Evolutionary conservation across 768 basidiomycete genomes (phyloP), one percentile per base, ranked within the genome.

Genomic region (Tephrocybe rancida): DNA sequence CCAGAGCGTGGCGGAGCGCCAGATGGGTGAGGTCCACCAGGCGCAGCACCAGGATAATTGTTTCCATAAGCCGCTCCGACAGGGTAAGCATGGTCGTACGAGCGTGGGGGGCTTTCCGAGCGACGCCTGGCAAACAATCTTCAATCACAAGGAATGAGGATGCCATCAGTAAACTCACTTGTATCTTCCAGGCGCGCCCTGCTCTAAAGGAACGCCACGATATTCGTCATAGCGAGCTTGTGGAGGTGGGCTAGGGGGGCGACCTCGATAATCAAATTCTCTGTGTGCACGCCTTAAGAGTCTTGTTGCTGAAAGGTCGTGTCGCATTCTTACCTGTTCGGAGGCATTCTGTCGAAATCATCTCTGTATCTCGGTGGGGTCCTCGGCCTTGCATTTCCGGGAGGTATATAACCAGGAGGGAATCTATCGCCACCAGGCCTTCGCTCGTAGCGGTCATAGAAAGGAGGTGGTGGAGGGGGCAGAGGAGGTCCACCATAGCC

Each of bases 21-120:
- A 24, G 79, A 61, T 25, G 66, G 59, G 22, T 72, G 66, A 59
- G 74, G 68, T 53, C 70, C 72, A 61, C 64, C 59, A 46, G 70
- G 62, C 57, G 74, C 61, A 63, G 61, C 64, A 50, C 72, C 73
- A 67, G 80, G 52, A 58, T 86, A 84, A 62, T 81, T 80, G 60
- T 82, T 82, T 62, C 70, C 64, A 54, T 76, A 78, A 59, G 71
- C 67, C 41, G 68, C 54, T 51, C 67, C 61, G 49, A 64, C 66
- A 44, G 78, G 64, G 61, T 85, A 84, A 35, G 72, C 67, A 55
- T 67, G 61, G 45, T 87, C 84, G 68, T 86, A 87, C 7, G 67
- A 46, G 46, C 82, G 72, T 38, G 80, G 78, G 51, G 86, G 87
- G 61, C 89, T 91, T 61, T 83, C 78, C 29, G 90, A 92, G 48